Conservation (phyloP, 495 filamentous ascomycete genomes). For the Xylaria intraflava region DNA sequence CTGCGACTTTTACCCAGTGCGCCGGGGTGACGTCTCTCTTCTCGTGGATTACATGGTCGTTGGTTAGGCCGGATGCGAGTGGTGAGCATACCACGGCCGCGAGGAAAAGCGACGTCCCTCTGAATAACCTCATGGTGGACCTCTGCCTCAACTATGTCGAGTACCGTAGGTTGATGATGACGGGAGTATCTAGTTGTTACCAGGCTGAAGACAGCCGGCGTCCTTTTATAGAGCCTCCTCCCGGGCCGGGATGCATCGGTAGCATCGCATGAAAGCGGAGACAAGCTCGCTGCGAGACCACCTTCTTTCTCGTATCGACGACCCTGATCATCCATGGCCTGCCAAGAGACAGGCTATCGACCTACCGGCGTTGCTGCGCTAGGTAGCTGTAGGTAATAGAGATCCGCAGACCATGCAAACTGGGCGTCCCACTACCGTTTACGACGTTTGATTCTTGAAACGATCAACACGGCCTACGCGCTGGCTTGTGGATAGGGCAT, state of each 20-base stretch:
- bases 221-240: background rate
- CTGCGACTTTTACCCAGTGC: constrained; percentile 3
- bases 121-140: background rate
- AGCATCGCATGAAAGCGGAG: background rate
- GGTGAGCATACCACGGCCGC: background rate
- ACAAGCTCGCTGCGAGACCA: background rate
- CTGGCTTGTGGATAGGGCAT: no score
- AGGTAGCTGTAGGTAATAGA: no score
- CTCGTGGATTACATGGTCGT: constrained; percentile 16
- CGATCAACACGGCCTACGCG: no score
- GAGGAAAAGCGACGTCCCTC: background rate
- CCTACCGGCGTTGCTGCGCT: background rate
- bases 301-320: background rate
- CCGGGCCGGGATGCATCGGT: background rate
- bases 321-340: background rate
- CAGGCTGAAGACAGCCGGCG: background rate
- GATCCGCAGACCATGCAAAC: no score
- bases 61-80: background rate
- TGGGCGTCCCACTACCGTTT: no score
- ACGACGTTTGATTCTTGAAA: no score
- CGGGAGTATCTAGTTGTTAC: background rate
- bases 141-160: background rate
- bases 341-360: background rate
- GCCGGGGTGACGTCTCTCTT: constrained; percentile 8
- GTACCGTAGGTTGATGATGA: background rate